These are phyloP conservation scores for Trichosporon inkin DNA, from an alignment of 1,284 basidiomycete species.

Conservation along the genomic window DNA sequence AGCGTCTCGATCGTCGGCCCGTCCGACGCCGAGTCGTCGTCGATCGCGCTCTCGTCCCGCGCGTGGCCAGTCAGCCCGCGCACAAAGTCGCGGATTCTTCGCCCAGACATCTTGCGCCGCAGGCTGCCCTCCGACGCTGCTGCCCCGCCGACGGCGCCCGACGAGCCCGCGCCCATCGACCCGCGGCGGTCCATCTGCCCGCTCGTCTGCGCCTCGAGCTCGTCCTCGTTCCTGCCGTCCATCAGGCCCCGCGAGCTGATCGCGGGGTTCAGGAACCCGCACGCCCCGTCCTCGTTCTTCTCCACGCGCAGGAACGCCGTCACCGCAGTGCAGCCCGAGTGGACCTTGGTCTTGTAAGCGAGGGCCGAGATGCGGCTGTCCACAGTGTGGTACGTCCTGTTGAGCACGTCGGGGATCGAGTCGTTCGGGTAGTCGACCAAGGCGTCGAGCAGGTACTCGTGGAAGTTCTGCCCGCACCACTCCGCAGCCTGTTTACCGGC, in stretches of 20 bases:
- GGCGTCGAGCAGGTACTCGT: slow-evolving; percentile 59
- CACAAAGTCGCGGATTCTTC: slow-evolving; percentile 47
- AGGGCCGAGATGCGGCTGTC: slow-evolving; percentile 76
- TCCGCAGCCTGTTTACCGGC: slow-evolving; percentile 98
- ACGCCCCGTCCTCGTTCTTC: slow-evolving; percentile 23
- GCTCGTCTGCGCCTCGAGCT: slow-evolving; percentile 43
- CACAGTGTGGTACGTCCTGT: slow-evolving; percentile 87
- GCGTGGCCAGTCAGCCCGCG: slow-evolving; percentile 39
- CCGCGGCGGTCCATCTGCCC: slow-evolving; percentile 23
- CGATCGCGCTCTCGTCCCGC: slow-evolving; percentile 27
- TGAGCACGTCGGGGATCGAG: slow-evolving; percentile 81
- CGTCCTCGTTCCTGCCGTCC: slow-evolving; percentile 47
- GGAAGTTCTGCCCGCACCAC: slow-evolving; percentile 96
- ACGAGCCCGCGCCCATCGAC: slow-evolving; percentile 33
- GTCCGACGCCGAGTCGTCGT: slow-evolving; percentile 32
- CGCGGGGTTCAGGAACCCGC: slow-evolving; percentile 43
- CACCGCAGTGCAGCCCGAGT: slow-evolving; percentile 95
- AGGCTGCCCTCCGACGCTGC: slow-evolving; percentile 23
- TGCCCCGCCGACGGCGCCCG: slow-evolving; percentile 26
- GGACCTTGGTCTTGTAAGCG: slow-evolving; percentile 81
- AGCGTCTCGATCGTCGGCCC: slow-evolving; percentile 45
- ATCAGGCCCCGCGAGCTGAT: slow-evolving; percentile 41
- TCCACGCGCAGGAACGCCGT: slow-evolving; percentile 97
- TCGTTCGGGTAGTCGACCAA: slow-evolving; percentile 45
- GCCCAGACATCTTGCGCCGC: slow-evolving; percentile 36